phyloP scores from a whole-genome alignment of 2,329 filamentous ascomycete genomes.

The Diaporthe ilicicola region DNA sequence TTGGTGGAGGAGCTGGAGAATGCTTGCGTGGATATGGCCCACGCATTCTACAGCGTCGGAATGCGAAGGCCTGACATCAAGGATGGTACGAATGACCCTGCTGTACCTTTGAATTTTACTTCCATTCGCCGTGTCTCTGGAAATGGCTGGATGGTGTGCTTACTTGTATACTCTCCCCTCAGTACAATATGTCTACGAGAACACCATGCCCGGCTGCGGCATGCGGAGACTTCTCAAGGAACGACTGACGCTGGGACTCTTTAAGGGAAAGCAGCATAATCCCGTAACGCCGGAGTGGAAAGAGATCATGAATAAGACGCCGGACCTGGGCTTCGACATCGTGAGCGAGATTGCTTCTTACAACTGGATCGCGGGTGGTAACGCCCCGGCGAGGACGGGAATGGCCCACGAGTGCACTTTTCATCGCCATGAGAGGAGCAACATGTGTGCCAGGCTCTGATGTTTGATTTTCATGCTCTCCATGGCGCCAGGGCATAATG shows the following conservation, averaged over 20 bases:
- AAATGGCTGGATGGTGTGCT: background rate
- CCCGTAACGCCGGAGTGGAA: slow-evolving; percentile 27
- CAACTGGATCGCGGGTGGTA: slow-evolving; percentile 28
- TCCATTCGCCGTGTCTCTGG: background rate
- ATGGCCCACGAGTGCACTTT: slow-evolving; percentile 18
- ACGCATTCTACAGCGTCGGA: slow-evolving; percentile 27
- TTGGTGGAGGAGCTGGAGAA: slow-evolving; percentile 32
- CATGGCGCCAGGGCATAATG: background rate
- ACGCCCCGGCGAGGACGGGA: slow-evolving; percentile 15
- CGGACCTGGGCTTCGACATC: slow-evolving; percentile 28
- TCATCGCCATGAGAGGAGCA: slow-evolving; percentile 27
- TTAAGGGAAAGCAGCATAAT: slow-evolving; percentile 30
- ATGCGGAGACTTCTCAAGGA: slow-evolving; percentile 29
- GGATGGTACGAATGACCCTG: slow-evolving; percentile 1
- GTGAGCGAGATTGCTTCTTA: slow-evolving; percentile 26
- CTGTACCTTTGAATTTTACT: background rate
- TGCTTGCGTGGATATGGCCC: slow-evolving; percentile 27
- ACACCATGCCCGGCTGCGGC: slow-evolving; percentile 23
- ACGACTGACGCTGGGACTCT: slow-evolving; percentile 28
- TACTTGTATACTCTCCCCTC: background rate
- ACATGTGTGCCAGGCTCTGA: slow-evolving; percentile 14
- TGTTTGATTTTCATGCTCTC: background rate
- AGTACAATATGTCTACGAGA: slow-evolving; percentile 31
- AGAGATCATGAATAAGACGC: slow-evolving; percentile 27
- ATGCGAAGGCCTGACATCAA: slow-evolving; percentile 28